Percentiles rank a stretch among this genome's conserved stretches.
Evolutionary conservation across 768 basidiomycete species (phyloP).

Genomic region (Tulasnella sp.): DNA sequence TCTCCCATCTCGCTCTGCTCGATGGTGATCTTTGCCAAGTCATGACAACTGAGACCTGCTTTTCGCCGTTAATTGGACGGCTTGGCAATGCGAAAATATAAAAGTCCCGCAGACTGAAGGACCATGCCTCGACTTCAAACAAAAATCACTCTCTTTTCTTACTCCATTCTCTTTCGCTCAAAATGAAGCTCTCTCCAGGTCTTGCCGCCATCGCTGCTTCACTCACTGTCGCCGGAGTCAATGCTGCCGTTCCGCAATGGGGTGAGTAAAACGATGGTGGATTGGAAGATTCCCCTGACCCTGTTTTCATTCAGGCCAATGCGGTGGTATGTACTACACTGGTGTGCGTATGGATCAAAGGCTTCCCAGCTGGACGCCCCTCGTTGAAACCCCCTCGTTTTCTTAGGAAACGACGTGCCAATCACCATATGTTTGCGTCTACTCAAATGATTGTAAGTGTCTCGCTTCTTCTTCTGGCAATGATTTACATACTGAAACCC

Average conservation of each 20-base stretch:
- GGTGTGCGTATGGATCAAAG: conserved; percentile 33
- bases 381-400: neutral
- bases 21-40: neutral
- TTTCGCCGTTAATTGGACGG: neutral
- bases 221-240: neutral
- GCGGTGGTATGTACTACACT: conserved; percentile 35
- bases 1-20: neutral
- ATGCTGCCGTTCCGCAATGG: conserved; percentile 14
- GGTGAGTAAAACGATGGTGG: neutral
- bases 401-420: conserved; percentile 42
- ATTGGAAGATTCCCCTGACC: neutral
- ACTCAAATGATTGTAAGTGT: conserved; percentile 40
- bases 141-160: neutral
- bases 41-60: neutral
- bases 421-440: conserved; percentile 43
- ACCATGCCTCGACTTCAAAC: neutral
- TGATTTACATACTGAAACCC: neutral
- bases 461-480: neutral
- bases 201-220: conserved; percentile 16
- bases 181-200: conserved; percentile 18
- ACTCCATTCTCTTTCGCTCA: neutral
- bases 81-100: neutral
- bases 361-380: neutral
- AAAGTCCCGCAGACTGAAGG: neutral
- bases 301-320: neutral